Evolutionary conservation across 2,329 filamentous ascomycete species (phyloP).

Genomic region (Trichoderma koningiopsis): DNA sequence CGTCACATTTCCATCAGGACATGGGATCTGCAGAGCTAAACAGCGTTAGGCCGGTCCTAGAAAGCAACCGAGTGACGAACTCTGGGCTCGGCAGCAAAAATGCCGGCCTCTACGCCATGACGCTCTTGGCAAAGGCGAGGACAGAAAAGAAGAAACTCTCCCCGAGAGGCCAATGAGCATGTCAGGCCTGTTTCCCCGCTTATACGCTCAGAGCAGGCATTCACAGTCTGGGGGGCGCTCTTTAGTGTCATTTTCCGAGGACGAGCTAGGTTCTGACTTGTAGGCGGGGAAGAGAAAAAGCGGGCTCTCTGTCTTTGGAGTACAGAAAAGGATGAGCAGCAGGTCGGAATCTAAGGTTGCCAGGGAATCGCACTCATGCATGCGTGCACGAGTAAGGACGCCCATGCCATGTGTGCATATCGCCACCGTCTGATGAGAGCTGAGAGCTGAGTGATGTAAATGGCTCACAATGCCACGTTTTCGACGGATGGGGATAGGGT

Average conservation of each 20-base stretch:
- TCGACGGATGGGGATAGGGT: background rate
- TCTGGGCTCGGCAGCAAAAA: no score
- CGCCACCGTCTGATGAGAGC: background rate
- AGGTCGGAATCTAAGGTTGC: background rate
- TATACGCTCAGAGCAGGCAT: no score
- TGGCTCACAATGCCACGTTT: background rate
- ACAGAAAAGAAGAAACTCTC: no score
- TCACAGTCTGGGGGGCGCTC: no score
- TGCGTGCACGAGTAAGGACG: background rate
- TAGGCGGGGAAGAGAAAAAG: background rate
- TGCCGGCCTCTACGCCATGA: no score
- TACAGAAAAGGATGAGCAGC: background rate
- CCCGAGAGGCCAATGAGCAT: no score
- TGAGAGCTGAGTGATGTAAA: background rate
- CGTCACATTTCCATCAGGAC: background rate
- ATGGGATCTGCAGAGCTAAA: background rate
- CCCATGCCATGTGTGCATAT: background rate
- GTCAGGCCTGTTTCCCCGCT: no score
- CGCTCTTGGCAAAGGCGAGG: no score
- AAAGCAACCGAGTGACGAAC: no score
- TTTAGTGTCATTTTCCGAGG: background rate
- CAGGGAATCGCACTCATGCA: background rate
- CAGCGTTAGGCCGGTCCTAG: no score
- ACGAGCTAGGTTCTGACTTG: background rate
- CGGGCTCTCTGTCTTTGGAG: background rate